Conservation (phyloP, 1,139 yeast genomes). For the Candida sanyaensis region DNA sequence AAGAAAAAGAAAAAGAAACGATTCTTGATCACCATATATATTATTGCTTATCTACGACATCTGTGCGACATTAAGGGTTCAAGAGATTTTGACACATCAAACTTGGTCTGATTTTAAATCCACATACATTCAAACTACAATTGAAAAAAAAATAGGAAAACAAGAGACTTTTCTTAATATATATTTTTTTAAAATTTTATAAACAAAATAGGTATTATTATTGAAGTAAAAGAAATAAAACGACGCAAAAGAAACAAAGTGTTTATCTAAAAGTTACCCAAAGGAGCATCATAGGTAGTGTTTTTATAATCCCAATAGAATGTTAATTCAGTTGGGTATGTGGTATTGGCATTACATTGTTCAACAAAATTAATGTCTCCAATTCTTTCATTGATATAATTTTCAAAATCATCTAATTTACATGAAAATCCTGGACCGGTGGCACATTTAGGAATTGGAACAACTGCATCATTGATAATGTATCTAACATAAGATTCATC, state of each 20-base stretch:
- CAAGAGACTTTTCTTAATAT: no score
- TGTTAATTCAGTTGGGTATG: constrained; percentile 31
- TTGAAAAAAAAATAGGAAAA: no score
- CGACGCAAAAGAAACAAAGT: not conserved
- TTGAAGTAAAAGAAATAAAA: not conserved
- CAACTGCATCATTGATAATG: constrained; percentile 57
- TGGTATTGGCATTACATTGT: constrained; percentile 38
- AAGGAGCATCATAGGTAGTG: constrained; percentile 27
- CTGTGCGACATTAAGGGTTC: no score
- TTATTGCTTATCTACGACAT: no score
- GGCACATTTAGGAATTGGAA: constrained; percentile 52
- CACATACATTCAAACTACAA: no score
- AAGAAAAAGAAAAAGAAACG: no score
- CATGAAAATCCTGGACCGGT: constrained; percentile 64
- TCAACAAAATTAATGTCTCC: constrained; percentile 26
- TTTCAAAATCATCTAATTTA: constrained; percentile 39
- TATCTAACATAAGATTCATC: constrained; percentile 43
- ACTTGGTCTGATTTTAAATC: no score
- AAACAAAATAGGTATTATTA: not conserved
- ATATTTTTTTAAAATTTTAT: no score
- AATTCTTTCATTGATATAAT: constrained; percentile 29
- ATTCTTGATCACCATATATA: no score
- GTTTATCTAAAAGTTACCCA: constrained; percentile 14
- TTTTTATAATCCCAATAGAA: constrained; percentile 38
- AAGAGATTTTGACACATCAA: no score